A percentile compares a stretch with the other conserved stretches of the same genome.
These are phyloP conservation scores for Hippophae rhamnoides DNA, from an alignment of 306 rosid species.

Conservation along the genomic window DNA sequence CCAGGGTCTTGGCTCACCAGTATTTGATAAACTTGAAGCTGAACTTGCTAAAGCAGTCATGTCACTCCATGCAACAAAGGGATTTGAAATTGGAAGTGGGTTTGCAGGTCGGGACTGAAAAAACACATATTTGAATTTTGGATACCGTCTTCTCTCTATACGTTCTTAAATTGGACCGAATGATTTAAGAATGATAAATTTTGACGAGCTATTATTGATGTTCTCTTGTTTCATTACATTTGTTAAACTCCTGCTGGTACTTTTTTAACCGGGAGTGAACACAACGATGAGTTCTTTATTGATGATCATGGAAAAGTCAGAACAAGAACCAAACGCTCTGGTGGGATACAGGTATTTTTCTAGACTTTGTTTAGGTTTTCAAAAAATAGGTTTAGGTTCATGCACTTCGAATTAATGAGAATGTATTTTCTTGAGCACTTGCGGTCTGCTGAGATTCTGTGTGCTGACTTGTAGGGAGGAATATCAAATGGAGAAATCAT, in stretches of 20 bases:
- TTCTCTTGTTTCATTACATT: not conserved
- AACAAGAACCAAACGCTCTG: slow-evolving; percentile 92
- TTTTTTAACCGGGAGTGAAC: slow-evolving; percentile 85
- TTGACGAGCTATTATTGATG: not conserved
- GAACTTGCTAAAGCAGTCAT: slow-evolving; percentile 81
- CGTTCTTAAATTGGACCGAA: slow-evolving; percentile 15
- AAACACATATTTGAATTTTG: not conserved
- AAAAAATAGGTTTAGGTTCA: no score
- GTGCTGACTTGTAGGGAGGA: slow-evolving; percentile 62
- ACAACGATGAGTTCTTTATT: slow-evolving; percentile 77
- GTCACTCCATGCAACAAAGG: slow-evolving; percentile 98
- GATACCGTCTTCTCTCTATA: slow-evolving; percentile 5
- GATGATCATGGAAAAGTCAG: slow-evolving; percentile 58
- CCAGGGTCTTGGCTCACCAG: slow-evolving; percentile 98
- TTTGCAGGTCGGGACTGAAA: slow-evolving; percentile 56
- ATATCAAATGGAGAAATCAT: slow-evolving; percentile 95
- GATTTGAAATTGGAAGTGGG: slow-evolving; percentile 88
- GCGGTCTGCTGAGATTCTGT: slow-evolving; percentile 16
- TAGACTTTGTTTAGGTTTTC: slow-evolving; percentile 12
- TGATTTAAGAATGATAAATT: slow-evolving; percentile 11
- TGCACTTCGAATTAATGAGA: slow-evolving; percentile 6
- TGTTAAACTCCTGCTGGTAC: slow-evolving; percentile 51
- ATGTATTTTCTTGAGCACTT: slow-evolving; percentile 6
- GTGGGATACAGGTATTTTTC: slow-evolving; percentile 77
- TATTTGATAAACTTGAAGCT: slow-evolving; percentile 96